Conservation (phyloP, 139 green algal genomes). For the Chlamydomonas incerta region DNA sequence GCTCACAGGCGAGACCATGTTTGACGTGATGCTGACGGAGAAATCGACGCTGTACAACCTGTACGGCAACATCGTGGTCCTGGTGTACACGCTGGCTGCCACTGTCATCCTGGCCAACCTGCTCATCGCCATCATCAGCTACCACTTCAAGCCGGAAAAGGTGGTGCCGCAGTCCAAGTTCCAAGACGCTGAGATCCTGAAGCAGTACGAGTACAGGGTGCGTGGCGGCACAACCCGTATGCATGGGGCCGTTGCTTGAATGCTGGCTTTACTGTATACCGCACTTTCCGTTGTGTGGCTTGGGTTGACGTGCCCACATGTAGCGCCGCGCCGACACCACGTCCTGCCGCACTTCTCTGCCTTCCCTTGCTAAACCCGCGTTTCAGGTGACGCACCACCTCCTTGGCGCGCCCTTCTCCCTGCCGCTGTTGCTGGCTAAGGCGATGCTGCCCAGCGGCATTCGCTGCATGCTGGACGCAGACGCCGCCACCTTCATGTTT, state of each 20-base stretch:
- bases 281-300: too few species aligned
- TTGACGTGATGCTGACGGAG: not conserved
- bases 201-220: slow-evolving; percentile 24
- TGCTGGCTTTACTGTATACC: too few species aligned
- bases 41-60: slow-evolving; percentile 1
- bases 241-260: too few species aligned
- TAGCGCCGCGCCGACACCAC: not conserved
- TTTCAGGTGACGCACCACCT: not conserved
- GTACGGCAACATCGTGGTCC: slow-evolving; percentile 26
- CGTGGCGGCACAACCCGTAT: too few species aligned
- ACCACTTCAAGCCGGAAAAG: slow-evolving; percentile 8
- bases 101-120: slow-evolving; percentile 13
- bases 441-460: not conserved
- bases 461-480: not conserved
- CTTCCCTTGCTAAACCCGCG: not conserved
- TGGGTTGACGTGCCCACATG: too few species aligned
- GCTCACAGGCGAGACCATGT: slow-evolving; percentile 28
- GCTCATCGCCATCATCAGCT: slow-evolving; percentile 9
- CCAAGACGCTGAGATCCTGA: slow-evolving; percentile 6
- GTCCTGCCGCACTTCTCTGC: not conserved
- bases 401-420: slow-evolving; percentile 5
- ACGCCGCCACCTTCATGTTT: too few species aligned
- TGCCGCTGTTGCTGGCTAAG: not conserved
- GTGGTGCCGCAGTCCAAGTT: slow-evolving; percentile 1
- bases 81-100: not conserved